These are phyloP conservation scores for Rhodotorula kratochvilovae DNA, from an alignment of 768 basidiomycete genomes.

Conservation along the genomic window DNA sequence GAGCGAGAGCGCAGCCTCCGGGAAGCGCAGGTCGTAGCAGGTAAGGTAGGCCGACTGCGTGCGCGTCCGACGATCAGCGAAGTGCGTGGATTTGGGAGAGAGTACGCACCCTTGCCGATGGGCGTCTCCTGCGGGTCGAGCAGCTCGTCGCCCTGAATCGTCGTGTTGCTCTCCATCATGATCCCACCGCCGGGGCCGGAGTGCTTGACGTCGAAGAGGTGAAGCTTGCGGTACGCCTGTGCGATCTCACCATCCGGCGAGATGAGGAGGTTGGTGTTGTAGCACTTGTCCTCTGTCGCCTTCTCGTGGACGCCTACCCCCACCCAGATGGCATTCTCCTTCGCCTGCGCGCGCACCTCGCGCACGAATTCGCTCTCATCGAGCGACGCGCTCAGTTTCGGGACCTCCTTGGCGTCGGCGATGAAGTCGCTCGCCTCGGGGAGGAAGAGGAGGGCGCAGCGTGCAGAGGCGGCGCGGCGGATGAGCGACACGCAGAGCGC, in stretches of 20 bases:
- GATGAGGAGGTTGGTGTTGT: constrained; percentile 41
- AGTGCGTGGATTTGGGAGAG: accelerated
- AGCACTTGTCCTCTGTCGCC: constrained; percentile 31
- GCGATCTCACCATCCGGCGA: constrained; percentile 30
- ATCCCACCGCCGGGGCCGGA: background rate
- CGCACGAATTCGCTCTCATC: constrained; percentile 33
- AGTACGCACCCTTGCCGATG: constrained; percentile 20
- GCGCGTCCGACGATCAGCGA: background rate
- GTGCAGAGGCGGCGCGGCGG: constrained; percentile 17
- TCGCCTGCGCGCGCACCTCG: constrained; percentile 20
- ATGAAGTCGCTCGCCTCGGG: constrained; percentile 44
- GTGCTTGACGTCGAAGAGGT: constrained; percentile 43
- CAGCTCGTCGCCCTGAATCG: constrained; percentile 17
- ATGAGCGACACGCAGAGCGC: constrained; percentile 25
- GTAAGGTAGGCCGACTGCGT: constrained; percentile 39
- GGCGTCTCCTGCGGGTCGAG: constrained; percentile 18
- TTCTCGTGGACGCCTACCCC: constrained; percentile 42
- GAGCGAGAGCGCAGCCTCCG: constrained; percentile 34
- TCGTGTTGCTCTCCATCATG: constrained; percentile 35
- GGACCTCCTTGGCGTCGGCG: constrained; percentile 18
- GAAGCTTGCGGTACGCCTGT: constrained; percentile 32
- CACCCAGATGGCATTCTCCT: constrained; percentile 27
- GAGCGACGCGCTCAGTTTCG: constrained; percentile 15
- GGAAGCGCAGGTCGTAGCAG: constrained; percentile 44
- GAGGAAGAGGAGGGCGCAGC: constrained; percentile 28